phyloP scores from a whole-genome alignment of 345 rosid species.

The Raphanus raphanistrum region DNA sequence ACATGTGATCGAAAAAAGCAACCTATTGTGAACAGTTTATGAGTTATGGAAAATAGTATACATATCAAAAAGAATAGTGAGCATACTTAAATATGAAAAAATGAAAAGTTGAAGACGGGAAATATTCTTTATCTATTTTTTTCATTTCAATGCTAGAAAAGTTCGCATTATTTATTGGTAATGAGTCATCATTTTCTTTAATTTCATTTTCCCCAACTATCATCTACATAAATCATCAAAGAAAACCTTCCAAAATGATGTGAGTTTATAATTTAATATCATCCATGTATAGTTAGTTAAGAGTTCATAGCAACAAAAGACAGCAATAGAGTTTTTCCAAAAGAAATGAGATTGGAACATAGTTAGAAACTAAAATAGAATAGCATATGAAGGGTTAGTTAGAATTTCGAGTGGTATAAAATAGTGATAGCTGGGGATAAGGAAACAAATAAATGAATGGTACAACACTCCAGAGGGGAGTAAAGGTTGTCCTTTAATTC shows the following conservation, averaged over 20 bases:
- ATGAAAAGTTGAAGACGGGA: background rate
- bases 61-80: background rate
- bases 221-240: background rate
- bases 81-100: background rate
- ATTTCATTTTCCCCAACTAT: background rate
- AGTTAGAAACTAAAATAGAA: background rate
- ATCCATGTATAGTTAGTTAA: background rate
- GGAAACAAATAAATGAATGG: constrained; percentile 11
- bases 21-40: too few relatives aligned
- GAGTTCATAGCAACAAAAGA: background rate
- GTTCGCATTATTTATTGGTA: background rate
- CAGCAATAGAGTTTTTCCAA: background rate
- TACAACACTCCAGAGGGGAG: background rate
- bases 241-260: background rate
- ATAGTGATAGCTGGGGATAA: background rate
- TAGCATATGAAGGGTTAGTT: background rate
- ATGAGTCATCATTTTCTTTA: background rate
- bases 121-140: background rate
- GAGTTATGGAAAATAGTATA: too few relatives aligned
- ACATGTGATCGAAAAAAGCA: background rate
- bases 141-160: background rate
- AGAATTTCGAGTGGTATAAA: background rate
- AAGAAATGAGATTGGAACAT: background rate
- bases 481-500: constrained; percentile 24
- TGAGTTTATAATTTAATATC: background rate